Evolutionary conservation across 306 rosid genomes (phyloP).

Genomic region (Neltuma alba): DNA sequence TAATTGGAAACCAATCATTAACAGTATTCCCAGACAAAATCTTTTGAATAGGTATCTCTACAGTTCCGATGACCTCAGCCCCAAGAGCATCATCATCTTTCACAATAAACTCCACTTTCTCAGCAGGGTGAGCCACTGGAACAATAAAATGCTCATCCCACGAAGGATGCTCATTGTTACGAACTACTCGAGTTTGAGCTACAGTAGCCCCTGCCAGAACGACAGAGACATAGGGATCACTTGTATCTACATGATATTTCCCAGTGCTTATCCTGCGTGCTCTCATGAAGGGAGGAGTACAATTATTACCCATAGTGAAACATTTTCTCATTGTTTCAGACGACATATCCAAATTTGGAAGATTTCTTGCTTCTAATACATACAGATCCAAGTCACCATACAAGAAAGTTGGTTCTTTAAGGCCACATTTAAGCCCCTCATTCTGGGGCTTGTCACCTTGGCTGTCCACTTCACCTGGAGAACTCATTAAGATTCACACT

Average conservation of each 20-base stretch:
- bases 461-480: slow-evolving; percentile 42
- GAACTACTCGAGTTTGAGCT: slow-evolving; percentile 66
- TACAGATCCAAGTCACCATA: slow-evolving; percentile 71
- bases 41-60: slow-evolving; percentile 55
- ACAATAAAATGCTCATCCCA: slow-evolving; percentile 73
- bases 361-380: slow-evolving; percentile 73
- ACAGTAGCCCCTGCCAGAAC: slow-evolving; percentile 70
- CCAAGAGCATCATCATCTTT: slow-evolving; percentile 78
- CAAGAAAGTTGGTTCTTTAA: slow-evolving; percentile 43
- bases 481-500: slow-evolving; percentile 27
- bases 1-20: slow-evolving; percentile 69
- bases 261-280: slow-evolving; percentile 43
- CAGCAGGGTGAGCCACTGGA: slow-evolving; percentile 69
- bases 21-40: slow-evolving; percentile 45
- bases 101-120: slow-evolving; percentile 60
- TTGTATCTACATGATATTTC: slow-evolving; percentile 54
- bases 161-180: slow-evolving; percentile 62
- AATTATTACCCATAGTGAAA: slow-evolving; percentile 54
- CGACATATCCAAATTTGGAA: slow-evolving; percentile 74
- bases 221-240: slow-evolving; percentile 79
- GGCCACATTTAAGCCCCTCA: slow-evolving; percentile 4
- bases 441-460: slow-evolving; percentile 1
- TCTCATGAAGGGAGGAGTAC: slow-evolving; percentile 49
- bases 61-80: slow-evolving; percentile 71
- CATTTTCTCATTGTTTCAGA: slow-evolving; percentile 61